phyloP scores from a whole-genome alignment of 306 rosid genomes.

The Cucumis sativus region DNA sequence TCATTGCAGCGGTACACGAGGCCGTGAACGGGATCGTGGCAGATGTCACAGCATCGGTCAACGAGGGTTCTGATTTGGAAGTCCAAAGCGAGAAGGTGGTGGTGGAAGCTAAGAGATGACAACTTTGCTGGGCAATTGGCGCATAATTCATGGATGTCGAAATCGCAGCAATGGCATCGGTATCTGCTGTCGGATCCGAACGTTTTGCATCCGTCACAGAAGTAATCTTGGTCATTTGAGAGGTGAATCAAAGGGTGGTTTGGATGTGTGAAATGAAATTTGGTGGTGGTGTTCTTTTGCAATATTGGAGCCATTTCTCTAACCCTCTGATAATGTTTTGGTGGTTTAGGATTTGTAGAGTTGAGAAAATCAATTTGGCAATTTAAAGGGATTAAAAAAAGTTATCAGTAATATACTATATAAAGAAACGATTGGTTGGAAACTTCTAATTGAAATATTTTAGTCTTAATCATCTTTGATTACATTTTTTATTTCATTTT shows the following conservation, averaged over 20 bases:
- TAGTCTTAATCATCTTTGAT: no score
- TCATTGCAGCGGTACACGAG: constrained; percentile 6
- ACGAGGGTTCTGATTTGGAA: neutral
- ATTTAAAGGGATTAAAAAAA: no score
- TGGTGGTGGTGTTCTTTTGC: neutral
- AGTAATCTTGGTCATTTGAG: neutral
- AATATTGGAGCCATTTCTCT: neutral
- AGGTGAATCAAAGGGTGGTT: neutral
- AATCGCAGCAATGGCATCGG: constrained; percentile 14
- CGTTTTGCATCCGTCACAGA: neutral
- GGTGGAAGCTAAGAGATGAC: neutral
- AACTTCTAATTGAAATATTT: no score
- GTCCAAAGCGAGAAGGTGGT: neutral
- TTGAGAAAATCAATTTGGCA: neutral
- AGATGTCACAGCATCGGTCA: neutral
- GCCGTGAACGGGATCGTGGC: neutral
- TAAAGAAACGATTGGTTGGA: no score
- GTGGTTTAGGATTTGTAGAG: neutral
- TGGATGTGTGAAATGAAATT: neutral
- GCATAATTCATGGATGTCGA: constrained; percentile 14
- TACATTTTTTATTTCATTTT: no score
- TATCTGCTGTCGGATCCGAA: neutral
- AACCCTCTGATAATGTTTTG: neutral
- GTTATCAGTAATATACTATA: no score
- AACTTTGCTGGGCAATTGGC: constrained; percentile 8